Percentiles rank a stretch among this genome's conserved stretches.
phyloP scores from a whole-genome alignment of 441 rosid species.

The Iberis amara region DNA sequence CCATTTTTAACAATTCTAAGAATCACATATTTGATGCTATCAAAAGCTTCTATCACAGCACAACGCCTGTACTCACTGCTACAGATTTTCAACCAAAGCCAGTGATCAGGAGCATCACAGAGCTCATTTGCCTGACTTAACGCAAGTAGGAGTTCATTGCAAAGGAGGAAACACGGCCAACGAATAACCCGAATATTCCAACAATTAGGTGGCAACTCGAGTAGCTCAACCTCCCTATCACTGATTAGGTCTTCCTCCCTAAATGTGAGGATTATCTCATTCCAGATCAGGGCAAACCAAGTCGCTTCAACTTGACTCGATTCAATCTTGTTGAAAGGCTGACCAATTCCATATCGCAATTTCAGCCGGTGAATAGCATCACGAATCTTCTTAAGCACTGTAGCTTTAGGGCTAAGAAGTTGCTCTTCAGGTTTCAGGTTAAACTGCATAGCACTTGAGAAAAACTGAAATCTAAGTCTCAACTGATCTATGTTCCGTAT shows the following conservation, averaged over 20 bases:
- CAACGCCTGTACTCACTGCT: slow-evolving; percentile 59
- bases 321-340: slow-evolving; percentile 57
- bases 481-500: slow-evolving; percentile 55
- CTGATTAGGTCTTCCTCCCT: slow-evolving; percentile 64
- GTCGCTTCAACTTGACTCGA: slow-evolving; percentile 61
- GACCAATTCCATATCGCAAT: slow-evolving; percentile 62
- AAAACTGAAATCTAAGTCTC: slow-evolving; percentile 64
- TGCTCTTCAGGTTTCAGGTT: slow-evolving; percentile 63
- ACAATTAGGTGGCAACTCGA: slow-evolving; percentile 57
- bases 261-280: slow-evolving; percentile 48
- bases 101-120: slow-evolving; percentile 50
- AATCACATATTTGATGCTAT: slow-evolving; percentile 50
- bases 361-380: slow-evolving; percentile 53
- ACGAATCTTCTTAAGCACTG: slow-evolving; percentile 43
- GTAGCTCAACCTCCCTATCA: slow-evolving; percentile 57
- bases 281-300: slow-evolving; percentile 63
- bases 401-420: slow-evolving; percentile 37
- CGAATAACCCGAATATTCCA: slow-evolving; percentile 64
- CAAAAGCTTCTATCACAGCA: slow-evolving; percentile 65
- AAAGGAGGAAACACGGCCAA: slow-evolving; percentile 64
- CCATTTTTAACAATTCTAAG: slow-evolving; percentile 38
- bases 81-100: slow-evolving; percentile 62
- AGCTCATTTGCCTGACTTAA: slow-evolving; percentile 54
- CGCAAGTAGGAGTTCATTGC: slow-evolving; percentile 62
- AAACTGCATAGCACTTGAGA: slow-evolving; percentile 68